A percentile compares a stretch with the other conserved stretches of the same genome.
Conservation (phyloP, 2,329 filamentous ascomycete species). For the Scedosporium dehoogii region DNA sequence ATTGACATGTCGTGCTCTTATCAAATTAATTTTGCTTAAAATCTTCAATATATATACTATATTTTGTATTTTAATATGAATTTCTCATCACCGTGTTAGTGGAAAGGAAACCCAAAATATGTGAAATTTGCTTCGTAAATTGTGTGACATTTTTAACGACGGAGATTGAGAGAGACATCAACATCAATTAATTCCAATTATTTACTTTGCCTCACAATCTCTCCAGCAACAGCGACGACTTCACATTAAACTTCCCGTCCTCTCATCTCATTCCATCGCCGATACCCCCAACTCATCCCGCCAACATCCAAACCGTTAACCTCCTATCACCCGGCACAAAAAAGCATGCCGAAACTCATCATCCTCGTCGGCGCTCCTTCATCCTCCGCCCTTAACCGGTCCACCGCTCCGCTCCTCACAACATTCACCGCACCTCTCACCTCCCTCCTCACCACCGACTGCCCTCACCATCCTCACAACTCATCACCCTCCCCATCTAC, state of each 20-base stretch:
- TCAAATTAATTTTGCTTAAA: too few species aligned
- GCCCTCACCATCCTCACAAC: slow-evolving; percentile 43
- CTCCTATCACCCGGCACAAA: too few species aligned
- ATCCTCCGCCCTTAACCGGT: slow-evolving; percentile 42
- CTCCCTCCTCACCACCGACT: slow-evolving; percentile 30
- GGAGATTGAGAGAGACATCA: not conserved
- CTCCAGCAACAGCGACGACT: not conserved
- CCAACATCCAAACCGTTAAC: not conserved
- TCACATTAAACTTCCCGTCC: not conserved
- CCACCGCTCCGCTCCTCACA: slow-evolving; percentile 33
- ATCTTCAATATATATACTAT: not conserved
- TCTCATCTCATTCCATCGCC: too few species aligned
- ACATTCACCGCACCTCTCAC: slow-evolving; percentile 31
- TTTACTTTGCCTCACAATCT: not conserved
- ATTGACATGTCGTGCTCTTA: too few species aligned
- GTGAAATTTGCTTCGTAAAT: not conserved
- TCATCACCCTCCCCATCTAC: slow-evolving; percentile 18
- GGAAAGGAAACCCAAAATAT: not conserved
- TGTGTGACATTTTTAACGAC: not conserved
- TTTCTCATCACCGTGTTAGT: not conserved
- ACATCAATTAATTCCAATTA: too few species aligned
- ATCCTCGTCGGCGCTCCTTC: slow-evolving; percentile 48
- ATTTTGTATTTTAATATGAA: not conserved
- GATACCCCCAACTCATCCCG: not conserved
- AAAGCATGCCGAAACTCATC: slow-evolving; percentile 19